Evolutionary conservation across 2,329 filamentous ascomycete genomes (phyloP).

Genomic region (Chaetomium strumarium): DNA sequence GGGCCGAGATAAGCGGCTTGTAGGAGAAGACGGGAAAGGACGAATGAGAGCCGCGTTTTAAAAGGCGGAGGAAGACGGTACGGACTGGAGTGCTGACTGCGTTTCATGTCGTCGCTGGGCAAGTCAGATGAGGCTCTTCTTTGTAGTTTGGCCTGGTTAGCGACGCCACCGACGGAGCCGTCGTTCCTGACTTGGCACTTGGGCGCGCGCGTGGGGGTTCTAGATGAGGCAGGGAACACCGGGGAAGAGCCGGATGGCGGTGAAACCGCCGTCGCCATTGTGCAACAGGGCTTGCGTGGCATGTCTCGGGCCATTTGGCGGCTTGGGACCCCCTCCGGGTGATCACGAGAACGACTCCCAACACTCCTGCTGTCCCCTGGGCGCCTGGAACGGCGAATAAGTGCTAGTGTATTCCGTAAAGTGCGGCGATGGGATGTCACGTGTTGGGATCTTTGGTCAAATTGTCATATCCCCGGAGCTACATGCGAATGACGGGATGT

Average conservation of each 20-base stretch:
- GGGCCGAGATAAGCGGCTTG: neutral
- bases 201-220: slow-evolving; percentile 7
- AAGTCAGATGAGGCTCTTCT: slow-evolving; percentile 12
- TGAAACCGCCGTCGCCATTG: neutral
- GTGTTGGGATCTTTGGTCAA: neutral
- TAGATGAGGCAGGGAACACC: neutral
- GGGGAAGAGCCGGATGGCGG: slow-evolving; percentile 2
- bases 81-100: neutral
- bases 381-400: slow-evolving; percentile 1
- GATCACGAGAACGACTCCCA: slow-evolving; percentile 4
- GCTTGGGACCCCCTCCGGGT: neutral
- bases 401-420: no score
- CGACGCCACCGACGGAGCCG: neutral
- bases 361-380: neutral
- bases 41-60: no score
- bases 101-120: neutral
- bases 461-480: neutral
- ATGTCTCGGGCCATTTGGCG: slow-evolving; percentile 11
- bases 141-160: neutral
- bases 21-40: neutral
- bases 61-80: neutral
- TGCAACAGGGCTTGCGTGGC: slow-evolving; percentile 15
- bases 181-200: neutral
- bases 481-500: neutral
- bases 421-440: neutral